Conservation (phyloP, 306 rosid genomes). For the Luffa aegyptiaca region DNA sequence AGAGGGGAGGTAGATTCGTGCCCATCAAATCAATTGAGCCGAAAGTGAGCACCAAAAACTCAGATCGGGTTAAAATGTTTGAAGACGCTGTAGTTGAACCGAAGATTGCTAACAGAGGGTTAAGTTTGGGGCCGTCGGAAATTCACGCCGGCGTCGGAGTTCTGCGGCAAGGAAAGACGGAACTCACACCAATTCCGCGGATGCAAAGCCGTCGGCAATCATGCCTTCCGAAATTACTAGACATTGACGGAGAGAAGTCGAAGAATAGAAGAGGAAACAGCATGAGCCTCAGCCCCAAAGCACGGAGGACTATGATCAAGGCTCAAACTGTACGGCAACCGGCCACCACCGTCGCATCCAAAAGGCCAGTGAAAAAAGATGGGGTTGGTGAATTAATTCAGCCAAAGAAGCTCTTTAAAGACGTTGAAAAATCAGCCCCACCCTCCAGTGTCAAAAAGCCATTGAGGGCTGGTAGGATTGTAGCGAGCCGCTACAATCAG, state of each 20-base stretch:
- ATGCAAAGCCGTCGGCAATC: conserved; percentile 71
- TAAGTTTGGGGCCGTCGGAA: conserved; percentile 74
- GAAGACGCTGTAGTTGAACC: conserved; percentile 21
- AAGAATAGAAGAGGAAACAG: conserved; percentile 40
- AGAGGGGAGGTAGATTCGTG: conserved; percentile 38
- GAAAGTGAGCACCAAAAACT: conserved; percentile 24
- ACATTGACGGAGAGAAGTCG: conserved; percentile 33
- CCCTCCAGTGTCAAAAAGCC: conserved; percentile 28
- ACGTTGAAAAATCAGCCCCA: conserved; percentile 38
- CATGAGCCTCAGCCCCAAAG: conserved; percentile 42
- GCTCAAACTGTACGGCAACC: conserved; percentile 27
- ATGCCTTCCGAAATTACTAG: conserved; percentile 60
- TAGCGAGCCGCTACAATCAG: conserved; percentile 70
- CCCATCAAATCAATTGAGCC: conserved; percentile 47
- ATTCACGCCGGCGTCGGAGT: conserved; percentile 30
- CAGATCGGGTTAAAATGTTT: conserved; percentile 21
- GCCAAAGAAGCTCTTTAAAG: conserved; percentile 73
- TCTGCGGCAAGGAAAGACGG: conserved; percentile 34
- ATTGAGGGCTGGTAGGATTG: conserved; percentile 54
- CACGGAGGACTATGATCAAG: conserved; percentile 31
- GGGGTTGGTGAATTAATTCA: conserved; percentile 32
- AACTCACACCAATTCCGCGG: conserved; percentile 36
- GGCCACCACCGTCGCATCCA: conserved; percentile 33
- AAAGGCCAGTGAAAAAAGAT: conserved; percentile 41
- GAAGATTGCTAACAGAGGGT: conserved; percentile 42